Conservation (phyloP, 768 basidiomycete species). For the Dacryopinax spathularia region DNA sequence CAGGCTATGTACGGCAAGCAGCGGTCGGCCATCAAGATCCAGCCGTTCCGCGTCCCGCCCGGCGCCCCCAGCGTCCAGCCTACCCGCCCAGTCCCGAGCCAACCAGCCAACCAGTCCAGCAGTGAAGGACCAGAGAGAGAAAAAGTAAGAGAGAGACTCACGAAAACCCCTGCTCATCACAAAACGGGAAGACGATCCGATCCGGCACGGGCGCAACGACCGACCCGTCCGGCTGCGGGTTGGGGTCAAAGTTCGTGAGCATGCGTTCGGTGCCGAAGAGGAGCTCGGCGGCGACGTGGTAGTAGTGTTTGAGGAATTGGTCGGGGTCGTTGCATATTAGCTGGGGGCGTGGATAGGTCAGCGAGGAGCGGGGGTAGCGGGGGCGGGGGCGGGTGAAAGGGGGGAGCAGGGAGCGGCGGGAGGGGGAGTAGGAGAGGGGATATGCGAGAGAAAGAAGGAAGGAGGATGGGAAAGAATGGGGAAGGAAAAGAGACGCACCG, state of each 20-base stretch:
- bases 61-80: no score
- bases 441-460: no score
- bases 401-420: no score
- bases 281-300: slow-evolving; percentile 75
- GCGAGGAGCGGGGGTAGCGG: no score
- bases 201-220: slow-evolving; percentile 39
- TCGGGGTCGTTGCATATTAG: slow-evolving; percentile 47
- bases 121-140: no score
- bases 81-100: no score
- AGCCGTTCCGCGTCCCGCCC: no score
- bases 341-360: slow-evolving; percentile 1
- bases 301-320: slow-evolving; percentile 76
- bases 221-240: slow-evolving; percentile 20
- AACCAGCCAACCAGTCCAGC: no score
- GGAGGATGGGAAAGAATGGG: background rate
- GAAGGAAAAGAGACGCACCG: slow-evolving; percentile 33
- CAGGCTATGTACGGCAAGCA: background rate
- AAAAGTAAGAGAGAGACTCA: no score
- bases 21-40: no score
- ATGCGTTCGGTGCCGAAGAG: slow-evolving; percentile 62
- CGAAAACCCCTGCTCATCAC: slow-evolving; percentile 17
- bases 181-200: slow-evolving; percentile 54
- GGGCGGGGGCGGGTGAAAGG: no score
- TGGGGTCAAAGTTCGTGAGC: slow-evolving; percentile 24
- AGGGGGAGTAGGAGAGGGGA: no score